Conservation (phyloP, 2,329 filamentous ascomycete genomes). For the Epichloe festucae region DNA sequence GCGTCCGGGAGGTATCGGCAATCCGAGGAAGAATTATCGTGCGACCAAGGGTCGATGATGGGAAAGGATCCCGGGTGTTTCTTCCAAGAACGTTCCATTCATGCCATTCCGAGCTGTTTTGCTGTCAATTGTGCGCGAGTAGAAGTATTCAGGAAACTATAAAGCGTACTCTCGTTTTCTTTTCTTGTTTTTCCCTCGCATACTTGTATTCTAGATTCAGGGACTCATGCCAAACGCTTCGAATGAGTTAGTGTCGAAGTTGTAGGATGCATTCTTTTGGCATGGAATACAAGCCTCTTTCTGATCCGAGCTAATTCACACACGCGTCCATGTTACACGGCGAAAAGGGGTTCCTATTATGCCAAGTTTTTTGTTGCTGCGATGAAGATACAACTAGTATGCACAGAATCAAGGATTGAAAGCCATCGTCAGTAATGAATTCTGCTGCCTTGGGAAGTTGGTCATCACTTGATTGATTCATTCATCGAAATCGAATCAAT, state of each 20-base stretch:
- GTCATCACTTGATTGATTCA: background rate
- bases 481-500: background rate
- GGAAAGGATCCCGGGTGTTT: background rate
- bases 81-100: background rate
- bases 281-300: no score
- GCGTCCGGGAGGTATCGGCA: constrained; percentile 36
- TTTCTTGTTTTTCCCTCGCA: background rate
- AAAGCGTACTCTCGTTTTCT: background rate
- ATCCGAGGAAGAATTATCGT: constrained; percentile 28
- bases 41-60: constrained; percentile 12
- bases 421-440: background rate
- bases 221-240: no score
- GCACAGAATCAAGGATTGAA: no score
- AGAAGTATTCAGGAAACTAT: background rate
- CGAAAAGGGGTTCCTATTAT: no score
- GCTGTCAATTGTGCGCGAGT: background rate
- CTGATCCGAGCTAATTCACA: no score
- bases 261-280: background rate
- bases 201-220: background rate
- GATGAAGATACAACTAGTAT: no score
- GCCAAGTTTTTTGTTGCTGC: no score
- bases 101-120: background rate
- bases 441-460: background rate
- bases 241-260: background rate
- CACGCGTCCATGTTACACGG: no score